Evolutionary conservation across 2,329 filamentous ascomycete genomes (phyloP).

Genomic region (Penicillium vulpinum): DNA sequence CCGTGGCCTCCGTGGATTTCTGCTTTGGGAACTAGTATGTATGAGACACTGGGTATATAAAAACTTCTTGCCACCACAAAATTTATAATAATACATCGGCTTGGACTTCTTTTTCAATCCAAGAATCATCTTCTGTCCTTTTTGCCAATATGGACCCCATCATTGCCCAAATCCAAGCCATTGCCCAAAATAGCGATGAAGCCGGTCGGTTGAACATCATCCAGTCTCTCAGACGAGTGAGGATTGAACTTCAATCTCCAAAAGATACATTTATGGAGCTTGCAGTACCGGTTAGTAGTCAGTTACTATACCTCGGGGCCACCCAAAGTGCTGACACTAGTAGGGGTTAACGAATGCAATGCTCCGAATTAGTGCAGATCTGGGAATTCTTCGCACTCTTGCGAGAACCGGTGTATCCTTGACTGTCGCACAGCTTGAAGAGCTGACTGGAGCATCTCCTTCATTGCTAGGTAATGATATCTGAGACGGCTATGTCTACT

Average conservation of each 20-base stretch:
- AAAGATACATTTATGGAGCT: conserved; percentile 18
- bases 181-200: conserved; percentile 22
- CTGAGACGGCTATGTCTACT: not conserved
- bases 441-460: conserved; percentile 5
- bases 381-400: conserved; percentile 17
- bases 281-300: conserved; percentile 19
- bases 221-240: conserved; percentile 13
- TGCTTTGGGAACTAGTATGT: not conserved
- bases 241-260: conserved; percentile 19
- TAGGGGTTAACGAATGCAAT: conserved; percentile 18
- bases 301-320: no score
- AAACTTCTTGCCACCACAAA: not conserved
- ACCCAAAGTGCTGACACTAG: not conserved
- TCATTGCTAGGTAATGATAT: conserved; percentile 9
- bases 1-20: conserved; percentile 11
- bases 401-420: conserved; percentile 5
- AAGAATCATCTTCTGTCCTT: not conserved
- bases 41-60: not conserved
- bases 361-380: conserved; percentile 19
- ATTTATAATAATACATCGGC: not conserved
- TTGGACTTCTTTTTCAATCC: no score
- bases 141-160: conserved; percentile 18
- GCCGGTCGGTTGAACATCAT: conserved; percentile 20
- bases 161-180: conserved; percentile 17
- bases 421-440: conserved; percentile 9